A percentile compares a stretch with the other conserved stretches of the same genome.
Conservation (phyloP, 1,139 yeast species). For the Suhomyces bolitotheri region DNA sequence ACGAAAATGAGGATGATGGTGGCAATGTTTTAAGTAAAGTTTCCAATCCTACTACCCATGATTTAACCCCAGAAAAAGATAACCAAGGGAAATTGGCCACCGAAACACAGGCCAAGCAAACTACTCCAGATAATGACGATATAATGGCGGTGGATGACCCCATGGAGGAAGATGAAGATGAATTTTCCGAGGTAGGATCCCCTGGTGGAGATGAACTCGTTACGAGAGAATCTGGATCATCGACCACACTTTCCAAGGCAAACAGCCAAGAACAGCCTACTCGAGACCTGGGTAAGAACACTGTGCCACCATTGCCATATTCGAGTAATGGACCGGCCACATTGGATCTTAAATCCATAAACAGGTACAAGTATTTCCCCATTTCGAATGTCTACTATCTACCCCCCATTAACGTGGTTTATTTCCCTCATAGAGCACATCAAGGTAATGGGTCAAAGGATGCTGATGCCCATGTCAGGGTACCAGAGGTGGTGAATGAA, state of each 20-base stretch:
- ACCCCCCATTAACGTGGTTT: conserved; percentile 61
- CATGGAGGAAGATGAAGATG: conserved; percentile 14
- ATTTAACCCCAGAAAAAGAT: not conserved
- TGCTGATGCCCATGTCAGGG: conserved; percentile 6
- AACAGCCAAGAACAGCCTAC: not conserved
- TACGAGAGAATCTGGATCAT: not conserved
- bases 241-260: not conserved
- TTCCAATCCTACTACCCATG: not conserved
- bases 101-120: not conserved
- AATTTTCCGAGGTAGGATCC: conserved; percentile 6
- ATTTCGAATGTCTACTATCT: conserved; percentile 56
- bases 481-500: conserved; percentile 13
- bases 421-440: conserved; percentile 60
- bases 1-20: conserved; percentile 14
- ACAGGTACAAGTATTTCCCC: conserved; percentile 54
- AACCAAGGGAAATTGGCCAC: too few species aligned
- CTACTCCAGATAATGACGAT: conserved; percentile 3
- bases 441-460: conserved; percentile 8
- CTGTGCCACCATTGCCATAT: conserved; percentile 13
- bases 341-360: conserved; percentile 18
- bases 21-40: conserved; percentile 3
- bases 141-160: conserved; percentile 1
- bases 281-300: conserved; percentile 2
- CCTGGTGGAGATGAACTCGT: conserved; percentile 10
- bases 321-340: conserved; percentile 11